phyloP scores from a whole-genome alignment of 306 rosid species.

The Spatholobus suberectus region DNA sequence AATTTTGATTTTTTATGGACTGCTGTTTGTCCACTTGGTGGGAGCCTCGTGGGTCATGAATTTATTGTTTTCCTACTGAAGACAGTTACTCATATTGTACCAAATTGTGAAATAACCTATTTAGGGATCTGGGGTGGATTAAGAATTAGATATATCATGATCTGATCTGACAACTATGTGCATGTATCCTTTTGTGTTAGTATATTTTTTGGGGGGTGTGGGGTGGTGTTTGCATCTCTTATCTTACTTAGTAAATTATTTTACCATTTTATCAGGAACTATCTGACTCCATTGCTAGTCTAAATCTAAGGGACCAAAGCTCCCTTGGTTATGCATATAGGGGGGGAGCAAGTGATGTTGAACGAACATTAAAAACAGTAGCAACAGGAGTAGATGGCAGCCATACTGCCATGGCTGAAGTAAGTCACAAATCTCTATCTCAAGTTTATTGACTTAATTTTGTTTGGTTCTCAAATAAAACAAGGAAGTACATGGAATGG shows the following conservation, averaged over 20 bases:
- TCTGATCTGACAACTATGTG: slow-evolving; percentile 6
- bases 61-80: background rate
- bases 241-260: slow-evolving; percentile 32
- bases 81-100: background rate
- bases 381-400: slow-evolving; percentile 50
- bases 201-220: slow-evolving; percentile 29
- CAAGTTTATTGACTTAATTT: slow-evolving; percentile 22
- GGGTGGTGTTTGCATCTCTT: slow-evolving; percentile 29
- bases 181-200: background rate
- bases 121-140: slow-evolving; percentile 4
- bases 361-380: slow-evolving; percentile 71
- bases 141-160: slow-evolving; percentile 33
- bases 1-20: background rate
- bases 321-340: slow-evolving; percentile 55
- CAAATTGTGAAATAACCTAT: background rate
- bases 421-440: slow-evolving; percentile 51
- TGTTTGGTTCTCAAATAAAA: slow-evolving; percentile 30
- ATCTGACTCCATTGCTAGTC: slow-evolving; percentile 49
- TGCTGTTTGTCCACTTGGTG: background rate
- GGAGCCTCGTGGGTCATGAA: background rate
- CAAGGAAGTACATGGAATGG: background rate
- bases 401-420: slow-evolving; percentile 57
- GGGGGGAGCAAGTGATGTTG: slow-evolving; percentile 65
- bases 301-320: slow-evolving; percentile 52
- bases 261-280: slow-evolving; percentile 59